A percentile compares a stretch with the other conserved stretches of the same genome.
Conservation (phyloP, 139 green algal genomes). For the Diplosphaera chodatii region DNA sequence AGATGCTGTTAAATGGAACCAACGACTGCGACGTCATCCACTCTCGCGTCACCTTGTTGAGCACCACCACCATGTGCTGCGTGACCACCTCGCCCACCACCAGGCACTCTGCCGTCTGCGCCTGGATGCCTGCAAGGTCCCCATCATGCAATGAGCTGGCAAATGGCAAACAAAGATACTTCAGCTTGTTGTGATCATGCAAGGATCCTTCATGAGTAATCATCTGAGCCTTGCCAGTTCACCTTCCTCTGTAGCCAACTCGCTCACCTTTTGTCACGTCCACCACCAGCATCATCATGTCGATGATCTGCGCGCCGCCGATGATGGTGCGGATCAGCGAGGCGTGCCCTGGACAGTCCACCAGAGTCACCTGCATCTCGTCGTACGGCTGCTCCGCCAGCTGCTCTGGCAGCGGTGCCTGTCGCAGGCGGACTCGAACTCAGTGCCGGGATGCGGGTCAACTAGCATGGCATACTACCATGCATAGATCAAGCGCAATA, state of each 20-base stretch:
- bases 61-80: slow-evolving; percentile 72
- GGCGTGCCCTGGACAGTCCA: slow-evolving; percentile 97
- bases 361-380: slow-evolving; percentile 86
- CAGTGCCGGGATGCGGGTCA: too few species aligned
- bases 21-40: too few species aligned
- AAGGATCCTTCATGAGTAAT: too few species aligned
- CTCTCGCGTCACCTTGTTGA: slow-evolving; percentile 93
- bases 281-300: slow-evolving; percentile 91
- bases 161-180: background rate
- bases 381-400: slow-evolving; percentile 10
- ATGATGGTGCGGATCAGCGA: slow-evolving; percentile 94
- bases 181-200: too few species aligned
- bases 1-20: too few species aligned
- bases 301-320: slow-evolving; percentile 93
- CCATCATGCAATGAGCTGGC: too few species aligned
- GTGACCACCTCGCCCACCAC: slow-evolving; percentile 81
- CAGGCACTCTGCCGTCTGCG: slow-evolving; percentile 87
- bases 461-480: too few species aligned
- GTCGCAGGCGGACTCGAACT: background rate
- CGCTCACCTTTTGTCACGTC: slow-evolving; percentile 83
- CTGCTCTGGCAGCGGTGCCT: slow-evolving; percentile 8
- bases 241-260: too few species aligned
- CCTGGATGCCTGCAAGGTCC: slow-evolving; percentile 65
- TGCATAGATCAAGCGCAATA: too few species aligned
- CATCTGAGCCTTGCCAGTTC: too few species aligned